Conservation (phyloP, 2,329 filamentous ascomycete genomes). For the Chaetomiaceae sp. region DNA sequence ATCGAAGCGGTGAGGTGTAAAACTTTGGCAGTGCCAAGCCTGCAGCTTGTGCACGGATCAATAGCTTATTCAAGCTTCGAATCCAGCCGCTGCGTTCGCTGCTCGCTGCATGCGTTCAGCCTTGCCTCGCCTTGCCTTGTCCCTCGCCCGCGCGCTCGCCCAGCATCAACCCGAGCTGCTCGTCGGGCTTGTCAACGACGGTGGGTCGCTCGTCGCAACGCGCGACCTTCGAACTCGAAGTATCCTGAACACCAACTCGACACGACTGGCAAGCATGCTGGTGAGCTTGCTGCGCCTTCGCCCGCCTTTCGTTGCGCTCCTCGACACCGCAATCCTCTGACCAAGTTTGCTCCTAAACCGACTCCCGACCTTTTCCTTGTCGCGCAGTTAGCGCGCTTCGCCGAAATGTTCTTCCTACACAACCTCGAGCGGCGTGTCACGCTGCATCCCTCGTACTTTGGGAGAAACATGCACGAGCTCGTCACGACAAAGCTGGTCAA, state of each 20-base stretch:
- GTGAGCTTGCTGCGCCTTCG: conserved; percentile 1
- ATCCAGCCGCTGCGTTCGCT: neutral
- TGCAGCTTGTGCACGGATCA: conserved; percentile 20
- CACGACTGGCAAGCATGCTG: conserved; percentile 8
- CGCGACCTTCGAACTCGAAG: neutral
- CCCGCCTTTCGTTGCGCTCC: neutral
- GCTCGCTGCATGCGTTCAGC: conserved; percentile 14
- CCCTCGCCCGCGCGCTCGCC: too few species aligned
- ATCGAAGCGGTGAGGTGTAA: too few species aligned
- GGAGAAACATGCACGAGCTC: conserved; percentile 84
- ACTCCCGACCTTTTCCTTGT: neutral
- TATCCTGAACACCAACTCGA: too few species aligned
- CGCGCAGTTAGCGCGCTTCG: neutral
- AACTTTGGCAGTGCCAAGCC: neutral
- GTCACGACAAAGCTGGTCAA: conserved; percentile 83
- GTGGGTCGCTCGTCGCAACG: too few species aligned
- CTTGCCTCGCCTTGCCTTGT: conserved; percentile 6
- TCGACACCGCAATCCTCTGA: neutral
- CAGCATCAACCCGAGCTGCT: too few species aligned
- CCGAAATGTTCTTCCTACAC: conserved; percentile 91
- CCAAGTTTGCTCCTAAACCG: too few species aligned
- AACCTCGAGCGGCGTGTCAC: conserved; percentile 93
- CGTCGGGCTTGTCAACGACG: neutral
- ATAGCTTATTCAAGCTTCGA: conserved; percentile 12
- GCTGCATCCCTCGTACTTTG: conserved; percentile 95